Conservation (phyloP, 352 stramenopile genomes). For the Pythium aquatile region DNA sequence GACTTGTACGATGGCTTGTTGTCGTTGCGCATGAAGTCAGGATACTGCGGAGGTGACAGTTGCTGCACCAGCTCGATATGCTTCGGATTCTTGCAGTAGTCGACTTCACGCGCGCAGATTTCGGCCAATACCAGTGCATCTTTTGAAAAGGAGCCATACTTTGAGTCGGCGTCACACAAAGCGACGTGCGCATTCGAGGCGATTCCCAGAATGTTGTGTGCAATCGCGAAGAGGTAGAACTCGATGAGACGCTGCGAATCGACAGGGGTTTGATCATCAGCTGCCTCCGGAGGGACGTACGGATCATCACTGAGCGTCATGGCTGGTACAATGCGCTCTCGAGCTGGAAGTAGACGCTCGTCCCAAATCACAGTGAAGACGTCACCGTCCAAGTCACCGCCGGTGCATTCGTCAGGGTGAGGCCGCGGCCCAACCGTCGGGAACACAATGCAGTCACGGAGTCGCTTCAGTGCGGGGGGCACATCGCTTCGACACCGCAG, state of each 20-base stretch:
- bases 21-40: slow-evolving; percentile 80
- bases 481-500: slow-evolving; percentile 53
- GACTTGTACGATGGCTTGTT: slow-evolving; percentile 68
- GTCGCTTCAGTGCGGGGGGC: slow-evolving; percentile 35
- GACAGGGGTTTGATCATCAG: slow-evolving; percentile 37
- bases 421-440: slow-evolving; percentile 61
- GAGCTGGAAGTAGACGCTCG: slow-evolving; percentile 53
- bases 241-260: slow-evolving; percentile 45
- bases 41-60: slow-evolving; percentile 54
- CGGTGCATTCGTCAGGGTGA: slow-evolving; percentile 78
- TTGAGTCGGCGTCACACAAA: slow-evolving; percentile 43
- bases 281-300: slow-evolving; percentile 3
- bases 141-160: slow-evolving; percentile 45
- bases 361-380: slow-evolving; percentile 86
- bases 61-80: slow-evolving; percentile 55
- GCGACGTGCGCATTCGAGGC: slow-evolving; percentile 80
- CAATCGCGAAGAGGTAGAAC: slow-evolving; percentile 75
- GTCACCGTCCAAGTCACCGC: slow-evolving; percentile 80
- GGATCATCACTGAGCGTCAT: slow-evolving; percentile 46
- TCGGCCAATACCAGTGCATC: slow-evolving; percentile 53
- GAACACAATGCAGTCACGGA: slow-evolving; percentile 80
- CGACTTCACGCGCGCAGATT: slow-evolving; percentile 73
- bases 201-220: slow-evolving; percentile 70
- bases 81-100: slow-evolving; percentile 48
- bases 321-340: slow-evolving; percentile 37